Percentiles rank a stretch among this genome's conserved stretches.
Evolutionary conservation across 2,329 filamentous ascomycete species (phyloP).

Genomic region (Myrmaecium sp.): DNA sequence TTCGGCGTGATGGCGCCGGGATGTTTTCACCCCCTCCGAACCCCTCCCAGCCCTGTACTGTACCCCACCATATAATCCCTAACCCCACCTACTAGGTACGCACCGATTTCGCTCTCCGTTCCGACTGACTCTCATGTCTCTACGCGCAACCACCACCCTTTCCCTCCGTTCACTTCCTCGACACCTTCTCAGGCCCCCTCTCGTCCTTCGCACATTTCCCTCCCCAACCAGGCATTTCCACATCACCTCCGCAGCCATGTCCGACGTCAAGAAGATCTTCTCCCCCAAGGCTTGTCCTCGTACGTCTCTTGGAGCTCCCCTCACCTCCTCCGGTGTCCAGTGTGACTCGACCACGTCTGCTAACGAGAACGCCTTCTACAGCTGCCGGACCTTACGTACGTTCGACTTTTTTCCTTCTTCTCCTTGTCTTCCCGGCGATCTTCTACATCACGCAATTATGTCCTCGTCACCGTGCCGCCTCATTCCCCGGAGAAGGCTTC

Average conservation of each 20-base stretch:
- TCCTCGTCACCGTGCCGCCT: no score
- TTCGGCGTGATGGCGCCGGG: no score
- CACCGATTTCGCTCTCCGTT: neutral
- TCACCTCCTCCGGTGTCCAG: constrained; percentile 1
- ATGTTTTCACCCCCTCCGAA: no score
- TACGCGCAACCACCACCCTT: constrained; percentile 1
- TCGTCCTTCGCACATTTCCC: constrained; percentile 1
- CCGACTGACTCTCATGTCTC: neutral
- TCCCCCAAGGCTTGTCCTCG: constrained; percentile 26
- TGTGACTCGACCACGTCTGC: constrained; percentile 1
- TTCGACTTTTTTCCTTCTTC: constrained; percentile 5
- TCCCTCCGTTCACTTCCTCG: constrained; percentile 3
- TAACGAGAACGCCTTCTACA: constrained; percentile 8
- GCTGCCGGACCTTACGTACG: constrained; percentile 28
- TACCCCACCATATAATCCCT: constrained; percentile 5
- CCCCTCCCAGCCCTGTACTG: constrained; percentile 5
- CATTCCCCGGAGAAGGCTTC: no score
- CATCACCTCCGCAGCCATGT: constrained; percentile 15
- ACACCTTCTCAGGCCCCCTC: constrained; percentile 1
- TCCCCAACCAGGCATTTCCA: constrained; percentile 1
- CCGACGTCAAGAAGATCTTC: constrained; percentile 26
- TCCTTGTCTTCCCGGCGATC: neutral
- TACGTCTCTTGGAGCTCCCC: constrained; percentile 11
- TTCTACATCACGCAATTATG: no score
- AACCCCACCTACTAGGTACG: neutral